Conservation (phyloP, 805 yeast species). For the Pichia membranifaciens region DNA sequence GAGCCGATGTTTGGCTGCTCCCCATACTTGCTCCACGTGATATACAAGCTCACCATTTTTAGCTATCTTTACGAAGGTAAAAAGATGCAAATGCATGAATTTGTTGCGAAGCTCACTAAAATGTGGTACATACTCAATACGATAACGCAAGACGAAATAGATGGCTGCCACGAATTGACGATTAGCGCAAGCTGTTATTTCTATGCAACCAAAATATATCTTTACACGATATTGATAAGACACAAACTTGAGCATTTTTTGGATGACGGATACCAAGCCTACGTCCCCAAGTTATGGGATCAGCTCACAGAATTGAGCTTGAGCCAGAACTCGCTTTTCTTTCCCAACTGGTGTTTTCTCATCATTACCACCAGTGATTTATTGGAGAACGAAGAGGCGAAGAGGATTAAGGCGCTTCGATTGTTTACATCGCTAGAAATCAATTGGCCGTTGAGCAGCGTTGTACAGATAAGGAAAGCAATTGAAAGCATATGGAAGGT, state of each 20-base stretch:
- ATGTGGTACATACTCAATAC: conserved; percentile 14
- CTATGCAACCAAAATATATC: conserved; percentile 17
- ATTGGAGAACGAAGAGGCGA: conserved; percentile 15
- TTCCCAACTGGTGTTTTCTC: conserved; percentile 31
- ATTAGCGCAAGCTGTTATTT: conserved; percentile 21
- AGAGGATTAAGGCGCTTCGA: conserved; percentile 17
- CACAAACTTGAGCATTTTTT: conserved; percentile 10
- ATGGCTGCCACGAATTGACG: conserved; percentile 13
- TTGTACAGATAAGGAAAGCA: conserved; percentile 19
- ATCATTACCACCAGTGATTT: conserved; percentile 20
- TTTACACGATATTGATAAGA: conserved; percentile 15
- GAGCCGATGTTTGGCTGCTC: conserved; percentile 34
- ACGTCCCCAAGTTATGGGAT: conserved; percentile 12
- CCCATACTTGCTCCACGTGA: conserved; percentile 23
- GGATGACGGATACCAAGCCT: conserved; percentile 9
- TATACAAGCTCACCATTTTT: conserved; percentile 21
- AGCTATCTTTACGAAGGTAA: conserved; percentile 14
- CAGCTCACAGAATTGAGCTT: conserved; percentile 13
- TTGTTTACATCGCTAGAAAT: conserved; percentile 18
- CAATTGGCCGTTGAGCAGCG: conserved; percentile 28
- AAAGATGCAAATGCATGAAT: conserved; percentile 3
- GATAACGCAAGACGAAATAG: conserved; percentile 10
- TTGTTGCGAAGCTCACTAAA: conserved; percentile 7
- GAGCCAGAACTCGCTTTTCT: conserved; percentile 16
- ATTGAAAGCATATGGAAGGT: conserved; percentile 28